Base-by-base conservation (phyloP, 352 stramenopile species). In the Aphanomyces cochlioides region DNA sequence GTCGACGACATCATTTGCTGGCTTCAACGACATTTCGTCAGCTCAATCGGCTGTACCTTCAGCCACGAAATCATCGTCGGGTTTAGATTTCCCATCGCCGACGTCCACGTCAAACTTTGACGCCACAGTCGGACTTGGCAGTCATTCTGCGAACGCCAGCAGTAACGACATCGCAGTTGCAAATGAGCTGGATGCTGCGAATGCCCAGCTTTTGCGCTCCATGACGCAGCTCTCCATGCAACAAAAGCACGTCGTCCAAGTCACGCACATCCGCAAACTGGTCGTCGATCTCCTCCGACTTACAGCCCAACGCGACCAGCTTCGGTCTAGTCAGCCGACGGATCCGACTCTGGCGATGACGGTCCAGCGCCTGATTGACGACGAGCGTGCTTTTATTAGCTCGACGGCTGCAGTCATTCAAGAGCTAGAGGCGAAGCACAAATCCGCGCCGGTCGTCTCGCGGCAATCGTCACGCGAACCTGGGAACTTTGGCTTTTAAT, bases 101-200 rank as follows among this genome's bases (percentile, higher is more conserved):
- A 12, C 43, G 10, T n/a, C 71, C 39, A 80, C 64, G 53, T 85
- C 80, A 6, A 66, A 70, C 7, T 78, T 66, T 79, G 79, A 87
- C 10, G 77, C 68, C 28, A 28, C 28, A 28, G 28, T 28, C 28
- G 28, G 28, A 28, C 28, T 0, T 28, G 28, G 28, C 28, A 28
- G 28, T 28, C 28, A 28, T 28, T 28, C 28, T 28, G 0, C 28
- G 2, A 28, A 28, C 2, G 38, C 48, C 57, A 0, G 79, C 78
- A 39, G 85, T 79, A 41, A 86, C 75, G 77, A 74, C 43, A 37
- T 10, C 34, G 54, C 13, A 7, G 64, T 45, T 57, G 48, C 64
- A 39, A 8, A 17, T 12, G 64, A 45, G 3, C 45, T 70, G 37
- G 64, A 70, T 45, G 43, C 64, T 28, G 43, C 64, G 12, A 70